Base-by-base conservation (phyloP, 805 yeast genomes). In the Starmerella lactis-condensi region DNA sequence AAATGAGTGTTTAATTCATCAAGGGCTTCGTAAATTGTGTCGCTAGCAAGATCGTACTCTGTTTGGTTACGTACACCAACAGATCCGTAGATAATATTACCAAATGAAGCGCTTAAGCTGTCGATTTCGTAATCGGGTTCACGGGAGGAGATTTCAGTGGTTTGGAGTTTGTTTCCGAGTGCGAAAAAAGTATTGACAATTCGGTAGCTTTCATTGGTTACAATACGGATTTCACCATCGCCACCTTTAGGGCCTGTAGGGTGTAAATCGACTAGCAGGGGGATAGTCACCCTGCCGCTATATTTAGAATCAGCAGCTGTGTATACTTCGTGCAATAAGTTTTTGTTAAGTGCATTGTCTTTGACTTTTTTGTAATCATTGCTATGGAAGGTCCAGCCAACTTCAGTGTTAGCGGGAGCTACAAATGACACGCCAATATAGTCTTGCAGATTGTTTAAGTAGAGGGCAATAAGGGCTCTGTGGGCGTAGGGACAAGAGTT, bases 401-500 rank as follows among this genome's bases (percentile, higher is more conserved):
- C 60, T 4, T 58, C 64, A 40, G 75, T 93, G 72, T 82, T 64
- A 45, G 67, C 74, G 89, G 93, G 82, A 51, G 82, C 89, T 14
- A 81, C 94, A 24, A 78, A 75, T 11, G 82, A 68, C 17, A 58
- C 43, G 26, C 52, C 46, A 34, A 60, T 62, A 14, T 52, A 42
- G 32, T 54, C 54, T 10, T 60, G 53, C 28, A 75, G 52, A 0
- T 92, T 91, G 55, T 79, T 78, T 39, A 82, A 58, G 5, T 63
- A 53, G 31, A 93, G 56, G 3, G 74, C 64, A 33, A 81, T 70
- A 36, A 81, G 59, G 0, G 83, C 68, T 35, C 95, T 64, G 49
- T 79, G 91, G 1, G 95, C 95, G 78, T 94, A 83, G 3, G 96
- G 96, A 54, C 96, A 83, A 3, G 93, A 93, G 29, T 62, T 58